These are phyloP conservation scores for Fusarium sp. DNA, from an alignment of 2,329 filamentous ascomycete genomes.

Conservation along the genomic window DNA sequence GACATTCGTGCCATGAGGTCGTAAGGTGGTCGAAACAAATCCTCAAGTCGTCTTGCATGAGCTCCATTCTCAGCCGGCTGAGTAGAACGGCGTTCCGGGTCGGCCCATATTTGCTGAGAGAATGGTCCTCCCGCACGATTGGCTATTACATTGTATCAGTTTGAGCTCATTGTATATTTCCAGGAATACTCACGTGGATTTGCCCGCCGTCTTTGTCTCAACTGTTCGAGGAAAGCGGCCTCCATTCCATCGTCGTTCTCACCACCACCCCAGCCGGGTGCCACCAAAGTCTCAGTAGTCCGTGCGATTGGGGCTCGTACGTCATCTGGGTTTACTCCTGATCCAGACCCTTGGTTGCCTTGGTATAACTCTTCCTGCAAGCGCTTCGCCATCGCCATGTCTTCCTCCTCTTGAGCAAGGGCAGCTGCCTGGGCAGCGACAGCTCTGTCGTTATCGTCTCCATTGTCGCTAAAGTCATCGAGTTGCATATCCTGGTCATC, in stretches of 20 bases:
- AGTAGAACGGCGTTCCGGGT: slow-evolving; percentile 43
- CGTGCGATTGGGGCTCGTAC: slow-evolving; percentile 92
- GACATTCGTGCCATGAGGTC: slow-evolving; percentile 84
- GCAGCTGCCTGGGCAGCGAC: slow-evolving; percentile 57
- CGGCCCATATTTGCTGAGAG: slow-evolving; percentile 57
- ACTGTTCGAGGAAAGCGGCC: slow-evolving; percentile 74
- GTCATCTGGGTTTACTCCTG: slow-evolving; percentile 63
- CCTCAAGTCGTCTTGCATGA: slow-evolving; percentile 84
- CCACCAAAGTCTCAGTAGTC: slow-evolving; percentile 91
- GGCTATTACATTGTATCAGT: slow-evolving; percentile 32
- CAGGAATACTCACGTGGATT: slow-evolving; percentile 49
- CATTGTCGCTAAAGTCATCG: slow-evolving; percentile 56
- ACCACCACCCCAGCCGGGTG: slow-evolving; percentile 68
- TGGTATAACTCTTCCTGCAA: slow-evolving; percentile 93
- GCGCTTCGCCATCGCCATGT: slow-evolving; percentile 91
- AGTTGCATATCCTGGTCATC: slow-evolving; percentile 60
- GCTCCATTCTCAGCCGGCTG: slow-evolving; percentile 63
- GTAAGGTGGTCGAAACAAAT: slow-evolving; percentile 93
- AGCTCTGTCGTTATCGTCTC: slow-evolving; percentile 58
- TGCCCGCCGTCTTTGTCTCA: slow-evolving; percentile 63
- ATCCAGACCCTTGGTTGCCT: slow-evolving; percentile 55
- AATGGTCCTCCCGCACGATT: slow-evolving; percentile 54
- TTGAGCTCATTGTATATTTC: background rate
- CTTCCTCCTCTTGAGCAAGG: slow-evolving; percentile 80
- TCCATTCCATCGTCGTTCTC: slow-evolving; percentile 65